These are phyloP conservation scores for Populus deltoides DNA, from an alignment of 345 rosid species.

Conservation along the genomic window DNA sequence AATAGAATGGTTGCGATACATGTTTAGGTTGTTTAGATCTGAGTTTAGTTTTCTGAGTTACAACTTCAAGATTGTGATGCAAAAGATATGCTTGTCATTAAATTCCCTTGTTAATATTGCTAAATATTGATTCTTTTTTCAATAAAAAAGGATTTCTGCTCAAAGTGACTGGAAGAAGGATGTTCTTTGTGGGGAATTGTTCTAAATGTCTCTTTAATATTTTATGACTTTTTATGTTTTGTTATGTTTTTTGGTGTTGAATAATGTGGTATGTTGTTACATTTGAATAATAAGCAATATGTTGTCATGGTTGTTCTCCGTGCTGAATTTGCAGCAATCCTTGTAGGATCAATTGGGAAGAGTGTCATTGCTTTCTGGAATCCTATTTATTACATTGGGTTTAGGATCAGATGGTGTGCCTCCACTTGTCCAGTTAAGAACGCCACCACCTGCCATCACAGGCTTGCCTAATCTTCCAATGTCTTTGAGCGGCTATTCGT, in stretches of 20 bases:
- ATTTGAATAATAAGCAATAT: background rate
- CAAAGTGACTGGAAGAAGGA: background rate
- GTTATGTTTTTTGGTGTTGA: background rate
- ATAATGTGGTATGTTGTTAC: background rate
- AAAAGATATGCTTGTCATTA: background rate
- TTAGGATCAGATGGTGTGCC: conserved; percentile 88
- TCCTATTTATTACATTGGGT: conserved; percentile 75
- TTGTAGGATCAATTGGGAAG: conserved; percentile 90
- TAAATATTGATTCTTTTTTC: background rate
- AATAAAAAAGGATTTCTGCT: background rate
- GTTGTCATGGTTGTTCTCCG: background rate
- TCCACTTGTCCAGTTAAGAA: conserved; percentile 72
- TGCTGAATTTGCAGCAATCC: conserved; percentile 9
- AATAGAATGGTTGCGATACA: background rate
- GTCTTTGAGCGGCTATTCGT: conserved; percentile 71
- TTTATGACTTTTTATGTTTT: too few species aligned
- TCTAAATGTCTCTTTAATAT: background rate
- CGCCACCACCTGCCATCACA: conserved; percentile 64
- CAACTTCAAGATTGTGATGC: background rate
- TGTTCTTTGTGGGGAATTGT: background rate
- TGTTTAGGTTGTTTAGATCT: conserved; percentile 2
- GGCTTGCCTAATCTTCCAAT: conserved; percentile 72
- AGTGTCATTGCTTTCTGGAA: conserved; percentile 79
- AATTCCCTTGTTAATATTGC: background rate
- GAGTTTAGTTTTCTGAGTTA: background rate